Evolutionary conservation across 176 grass and related monocot genomes (phyloP), one percentile per base, ranked within the genome.

Genomic region (Rhipidocladum racemiflorum): DNA sequence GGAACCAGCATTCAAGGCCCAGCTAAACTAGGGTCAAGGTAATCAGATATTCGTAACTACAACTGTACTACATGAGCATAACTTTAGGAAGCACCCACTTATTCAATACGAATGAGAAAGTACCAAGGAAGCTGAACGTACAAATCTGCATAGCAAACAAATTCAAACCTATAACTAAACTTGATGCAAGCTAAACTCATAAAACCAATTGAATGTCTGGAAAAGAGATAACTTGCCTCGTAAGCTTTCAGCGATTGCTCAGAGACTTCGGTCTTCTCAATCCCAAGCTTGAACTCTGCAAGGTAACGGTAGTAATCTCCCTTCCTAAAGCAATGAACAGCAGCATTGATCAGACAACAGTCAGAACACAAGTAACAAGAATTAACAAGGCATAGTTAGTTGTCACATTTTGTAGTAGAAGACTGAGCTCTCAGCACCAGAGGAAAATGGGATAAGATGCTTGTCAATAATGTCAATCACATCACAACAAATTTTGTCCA

Each of bases 331-430:
- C 20, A 54, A 81, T 71, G 84, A 82, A 16, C 17, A 74, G 40
- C 8, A 27, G 23, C 46, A 75, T 23, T 44, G 15, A 73, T 81
- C 45, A 81, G 32, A 40, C n/a, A 7, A 39, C 57, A 7, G 8
- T 14, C n/a, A 8, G 20, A 60, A 23, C 20, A 77, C 6, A 36
- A 38, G 28, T 69, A 67, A 30, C 30, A 61, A 51, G 36, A 65
- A 9, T 16, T 50, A 60, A 75, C 39, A 74, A 82, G 4, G 42
- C 18, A 27, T 24, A 55, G 68, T 46, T 68, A 21, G 38, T 30
- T 40, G 62, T 74, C 78, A 93, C 91, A 93, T 93, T 78, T 93
- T 90, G 54, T 93, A 85, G 72, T 93, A 90, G 72, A 93, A 93
- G 17, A 90, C 88, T 25, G 82, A 90, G 46, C 72, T 78, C 82